phyloP scores from a whole-genome alignment of 352 stramenopile species.

The Globisporangium carolinianum region DNA sequence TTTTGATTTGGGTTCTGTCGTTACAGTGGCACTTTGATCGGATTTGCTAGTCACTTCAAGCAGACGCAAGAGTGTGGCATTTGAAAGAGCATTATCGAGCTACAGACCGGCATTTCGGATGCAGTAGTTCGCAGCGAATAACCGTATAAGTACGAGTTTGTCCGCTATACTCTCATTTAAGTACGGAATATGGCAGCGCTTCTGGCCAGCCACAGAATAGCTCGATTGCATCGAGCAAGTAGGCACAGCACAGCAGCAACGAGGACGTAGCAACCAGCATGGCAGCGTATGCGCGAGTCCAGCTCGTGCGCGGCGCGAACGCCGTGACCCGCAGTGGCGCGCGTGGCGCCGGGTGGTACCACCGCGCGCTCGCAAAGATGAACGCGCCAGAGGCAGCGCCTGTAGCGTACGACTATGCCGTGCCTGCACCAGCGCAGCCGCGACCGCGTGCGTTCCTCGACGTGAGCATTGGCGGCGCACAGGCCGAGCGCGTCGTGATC shows the following conservation, averaged over 20 bases:
- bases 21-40: background rate
- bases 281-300: constrained; percentile 52
- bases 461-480: constrained; percentile 75
- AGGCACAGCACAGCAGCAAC: background rate
- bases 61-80: no score
- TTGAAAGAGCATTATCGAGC: no score
- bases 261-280: constrained; percentile 14
- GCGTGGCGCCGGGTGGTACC: constrained; percentile 77
- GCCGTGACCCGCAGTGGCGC: constrained; percentile 56
- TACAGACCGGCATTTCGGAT: no score
- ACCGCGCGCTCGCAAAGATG: constrained; percentile 81
- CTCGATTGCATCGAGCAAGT: background rate
- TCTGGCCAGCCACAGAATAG: constrained; percentile 23
- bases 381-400: constrained; percentile 50
- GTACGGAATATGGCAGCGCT: constrained; percentile 17
- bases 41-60: no score
- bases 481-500: constrained; percentile 69
- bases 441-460: constrained; percentile 74
- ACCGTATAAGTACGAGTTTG: constrained; percentile 3
- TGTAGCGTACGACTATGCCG: constrained; percentile 62
- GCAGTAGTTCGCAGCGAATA: background rate
- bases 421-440: constrained; percentile 37
- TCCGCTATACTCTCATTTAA: constrained; percentile 8
- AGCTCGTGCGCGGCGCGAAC: constrained; percentile 47
- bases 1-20: constrained; percentile 18